phyloP scores from a whole-genome alignment of 139 green algal species.

The Dunaliella sp. region DNA sequence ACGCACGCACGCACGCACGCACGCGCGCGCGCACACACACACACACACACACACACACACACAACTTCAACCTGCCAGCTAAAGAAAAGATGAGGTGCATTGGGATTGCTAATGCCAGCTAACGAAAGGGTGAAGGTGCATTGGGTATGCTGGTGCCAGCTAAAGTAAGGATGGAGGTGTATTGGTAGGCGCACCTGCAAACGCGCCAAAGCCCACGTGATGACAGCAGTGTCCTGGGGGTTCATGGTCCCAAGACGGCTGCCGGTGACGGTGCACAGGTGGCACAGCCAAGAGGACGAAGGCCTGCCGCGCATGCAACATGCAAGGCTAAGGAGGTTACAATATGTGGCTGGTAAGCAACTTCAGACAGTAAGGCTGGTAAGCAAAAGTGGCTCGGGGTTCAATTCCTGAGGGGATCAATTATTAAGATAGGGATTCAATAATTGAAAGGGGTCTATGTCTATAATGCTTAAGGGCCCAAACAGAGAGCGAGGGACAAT shows the following conservation, averaged over 20 bases:
- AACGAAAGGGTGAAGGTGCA: too few species aligned
- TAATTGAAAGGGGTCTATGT: neutral
- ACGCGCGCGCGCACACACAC: neutral
- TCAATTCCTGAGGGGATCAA: too few species aligned
- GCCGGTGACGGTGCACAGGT: neutral
- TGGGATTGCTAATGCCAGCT: too few species aligned
- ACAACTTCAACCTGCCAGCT: neutral
- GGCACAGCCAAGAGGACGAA: neutral
- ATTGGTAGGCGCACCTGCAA: neutral
- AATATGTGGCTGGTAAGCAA: neutral
- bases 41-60: neutral
- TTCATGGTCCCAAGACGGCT: neutral
- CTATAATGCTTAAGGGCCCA: too few species aligned
- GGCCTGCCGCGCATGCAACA: neutral
- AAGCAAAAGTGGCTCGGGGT: neutral
- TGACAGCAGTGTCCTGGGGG: neutral
- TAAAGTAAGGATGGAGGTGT: too few species aligned
- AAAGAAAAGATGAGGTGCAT: too few species aligned
- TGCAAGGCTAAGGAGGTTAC: neutral
- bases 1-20: neutral
- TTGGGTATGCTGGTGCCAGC: too few species aligned
- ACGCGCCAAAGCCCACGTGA: neutral
- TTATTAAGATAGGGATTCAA: too few species aligned
- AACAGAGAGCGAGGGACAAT: too few species aligned
- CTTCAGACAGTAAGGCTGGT: neutral